A percentile compares a stretch with the other conserved stretches of the same genome.
Conservation (phyloP, 306 rosid species). For the Fragaria ananassa region DNA sequence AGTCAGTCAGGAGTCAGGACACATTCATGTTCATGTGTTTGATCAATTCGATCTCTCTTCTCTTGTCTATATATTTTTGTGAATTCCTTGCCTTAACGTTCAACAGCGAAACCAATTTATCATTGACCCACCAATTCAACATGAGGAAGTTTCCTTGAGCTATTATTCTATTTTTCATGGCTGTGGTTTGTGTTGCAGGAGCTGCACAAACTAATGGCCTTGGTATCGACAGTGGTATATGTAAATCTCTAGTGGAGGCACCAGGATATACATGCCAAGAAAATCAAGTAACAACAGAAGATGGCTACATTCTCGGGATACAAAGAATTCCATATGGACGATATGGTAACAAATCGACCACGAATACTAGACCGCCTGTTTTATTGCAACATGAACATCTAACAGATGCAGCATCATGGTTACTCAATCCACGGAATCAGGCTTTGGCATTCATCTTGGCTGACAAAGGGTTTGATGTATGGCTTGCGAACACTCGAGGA, state of each 20-base stretch:
- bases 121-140: slow-evolving; percentile 8
- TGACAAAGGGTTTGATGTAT: slow-evolving; percentile 64
- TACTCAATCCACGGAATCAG: slow-evolving; percentile 42
- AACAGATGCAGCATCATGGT: slow-evolving; percentile 45
- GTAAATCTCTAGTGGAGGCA: slow-evolving; percentile 43
- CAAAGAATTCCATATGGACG: slow-evolving; percentile 38
- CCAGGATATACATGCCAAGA: slow-evolving; percentile 53
- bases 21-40: too few species aligned
- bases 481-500: slow-evolving; percentile 61
- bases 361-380: slow-evolving; percentile 34
- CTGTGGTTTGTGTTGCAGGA: slow-evolving; percentile 4
- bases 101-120: too few species aligned
- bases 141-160: slow-evolving; percentile 4
- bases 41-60: too few species aligned
- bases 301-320: slow-evolving; percentile 51
- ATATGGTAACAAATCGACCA: slow-evolving; percentile 15
- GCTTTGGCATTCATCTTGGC: slow-evolving; percentile 60
- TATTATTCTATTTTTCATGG: neutral
- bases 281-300: slow-evolving; percentile 48
- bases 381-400: slow-evolving; percentile 57
- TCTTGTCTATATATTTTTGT: too few species aligned
- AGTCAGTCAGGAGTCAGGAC: neutral
- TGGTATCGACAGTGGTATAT: slow-evolving; percentile 15
- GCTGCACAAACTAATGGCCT: neutral
- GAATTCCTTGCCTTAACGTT: too few species aligned